Evolutionary conservation across 495 filamentous ascomycete species (phyloP).

Genomic region (Aspergillus haitiensis): DNA sequence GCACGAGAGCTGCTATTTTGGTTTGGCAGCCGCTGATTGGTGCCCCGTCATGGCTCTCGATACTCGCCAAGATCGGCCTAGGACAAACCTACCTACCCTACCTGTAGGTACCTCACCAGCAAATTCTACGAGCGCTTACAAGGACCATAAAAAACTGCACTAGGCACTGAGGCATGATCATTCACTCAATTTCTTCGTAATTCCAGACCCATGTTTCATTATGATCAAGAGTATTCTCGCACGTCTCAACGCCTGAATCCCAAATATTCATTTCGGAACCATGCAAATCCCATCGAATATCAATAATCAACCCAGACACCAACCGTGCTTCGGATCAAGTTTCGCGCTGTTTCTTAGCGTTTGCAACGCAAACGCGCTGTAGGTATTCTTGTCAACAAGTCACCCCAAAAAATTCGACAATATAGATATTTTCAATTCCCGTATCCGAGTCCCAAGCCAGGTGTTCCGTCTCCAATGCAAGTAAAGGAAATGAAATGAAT

Average conservation of each 20-base stretch:
- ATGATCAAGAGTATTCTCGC: neutral
- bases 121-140: neutral
- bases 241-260: constrained; percentile 3
- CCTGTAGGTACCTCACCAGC: neutral
- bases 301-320: constrained; percentile 3
- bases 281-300: constrained; percentile 4
- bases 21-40: constrained; percentile 10
- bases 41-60: neutral
- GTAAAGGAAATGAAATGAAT: constrained; percentile 6
- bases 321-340: neutral
- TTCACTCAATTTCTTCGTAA: constrained; percentile 1
- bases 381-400: constrained; percentile 1
- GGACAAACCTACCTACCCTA: neutral
- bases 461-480: constrained; percentile 22
- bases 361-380: neutral
- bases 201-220: neutral
- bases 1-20: constrained; percentile 9
- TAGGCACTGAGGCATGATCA: neutral
- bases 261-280: constrained; percentile 3
- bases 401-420: constrained; percentile 6
- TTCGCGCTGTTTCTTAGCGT: constrained; percentile 6
- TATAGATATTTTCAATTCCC: constrained; percentile 18
- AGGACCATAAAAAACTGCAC: neutral
- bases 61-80: neutral
- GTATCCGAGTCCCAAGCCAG: constrained; percentile 19